phyloP scores from a whole-genome alignment of 495 filamentous ascomycete genomes.

The Podospora fimiseda region DNA sequence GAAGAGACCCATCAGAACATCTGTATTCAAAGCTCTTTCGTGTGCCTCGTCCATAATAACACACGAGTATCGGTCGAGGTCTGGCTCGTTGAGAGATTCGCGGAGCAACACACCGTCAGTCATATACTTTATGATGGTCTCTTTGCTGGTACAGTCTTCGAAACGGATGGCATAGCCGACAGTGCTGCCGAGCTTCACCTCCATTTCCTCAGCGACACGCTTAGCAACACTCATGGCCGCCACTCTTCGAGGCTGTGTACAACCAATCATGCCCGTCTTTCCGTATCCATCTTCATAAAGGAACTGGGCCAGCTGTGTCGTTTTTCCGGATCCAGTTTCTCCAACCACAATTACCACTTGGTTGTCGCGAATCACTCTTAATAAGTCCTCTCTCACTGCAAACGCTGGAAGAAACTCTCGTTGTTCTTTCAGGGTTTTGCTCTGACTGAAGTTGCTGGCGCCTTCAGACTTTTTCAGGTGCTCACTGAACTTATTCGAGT shows the following conservation, averaged over 20 bases:
- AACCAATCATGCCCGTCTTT: slow-evolving; percentile 81
- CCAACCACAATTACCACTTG: slow-evolving; percentile 96
- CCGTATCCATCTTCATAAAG: slow-evolving; percentile 91
- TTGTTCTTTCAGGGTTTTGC: slow-evolving; percentile 85
- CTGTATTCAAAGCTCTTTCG: slow-evolving; percentile 93
- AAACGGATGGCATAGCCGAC: slow-evolving; percentile 99
- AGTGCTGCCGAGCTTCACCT: slow-evolving; percentile 78
- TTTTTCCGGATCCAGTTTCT: slow-evolving; percentile 94
- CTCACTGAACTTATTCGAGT: slow-evolving; percentile 77
- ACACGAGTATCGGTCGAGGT: slow-evolving; percentile 94
- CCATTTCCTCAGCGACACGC: slow-evolving; percentile 98
- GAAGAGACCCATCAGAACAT: slow-evolving; percentile 94
- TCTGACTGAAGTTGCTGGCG: slow-evolving; percentile 86
- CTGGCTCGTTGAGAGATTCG: slow-evolving; percentile 84
- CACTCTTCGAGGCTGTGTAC: slow-evolving; percentile 90
- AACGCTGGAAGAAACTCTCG: slow-evolving; percentile 93
- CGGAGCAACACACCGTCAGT: slow-evolving; percentile 94
- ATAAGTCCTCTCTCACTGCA: slow-evolving; percentile 90
- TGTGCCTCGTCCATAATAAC: slow-evolving; percentile 99
- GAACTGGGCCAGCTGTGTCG: slow-evolving; percentile 93
- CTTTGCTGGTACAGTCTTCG: slow-evolving; percentile 92
- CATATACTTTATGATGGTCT: slow-evolving; percentile 99
- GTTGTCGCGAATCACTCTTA: slow-evolving; percentile 92
- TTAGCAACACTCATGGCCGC: slow-evolving; percentile 99
- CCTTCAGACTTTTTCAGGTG: slow-evolving; percentile 87